Evolutionary conservation across 208 protist species (phyloP).

Genomic region (Trypanosoma boissoni): DNA sequence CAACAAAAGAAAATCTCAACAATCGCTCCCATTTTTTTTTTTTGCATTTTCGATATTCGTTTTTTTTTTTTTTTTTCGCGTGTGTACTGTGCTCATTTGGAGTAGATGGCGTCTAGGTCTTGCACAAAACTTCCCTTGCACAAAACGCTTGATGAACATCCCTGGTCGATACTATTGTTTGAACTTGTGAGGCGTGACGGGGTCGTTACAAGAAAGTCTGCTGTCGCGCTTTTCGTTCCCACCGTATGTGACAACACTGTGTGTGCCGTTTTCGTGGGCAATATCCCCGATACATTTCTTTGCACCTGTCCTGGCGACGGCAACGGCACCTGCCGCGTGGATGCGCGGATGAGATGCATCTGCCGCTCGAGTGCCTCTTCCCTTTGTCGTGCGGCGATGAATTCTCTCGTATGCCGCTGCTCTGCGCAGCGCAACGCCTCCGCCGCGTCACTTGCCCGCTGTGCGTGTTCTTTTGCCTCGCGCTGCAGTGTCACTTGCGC

Average conservation of each 20-base stretch:
- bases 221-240: not conserved
- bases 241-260: not conserved
- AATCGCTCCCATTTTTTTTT: not conserved
- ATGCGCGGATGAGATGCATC: too few relatives aligned
- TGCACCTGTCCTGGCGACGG: too few relatives aligned
- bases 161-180: not conserved
- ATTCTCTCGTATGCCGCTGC: not conserved
- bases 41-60: not conserved
- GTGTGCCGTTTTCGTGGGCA: not conserved
- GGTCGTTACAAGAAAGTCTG: not conserved
- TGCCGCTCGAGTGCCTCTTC: constrained; percentile 7
- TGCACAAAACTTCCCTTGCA: constrained; percentile 11
- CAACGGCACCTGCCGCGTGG: too few relatives aligned
- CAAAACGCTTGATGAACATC: not conserved
- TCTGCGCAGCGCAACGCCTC: not conserved
- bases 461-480: constrained; percentile 1
- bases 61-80: not conserved
- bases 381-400: constrained; percentile 7
- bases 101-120: constrained; percentile 2
- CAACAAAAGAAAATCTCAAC: not conserved
- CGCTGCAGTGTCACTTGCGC: constrained; percentile 3
- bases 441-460: not conserved
- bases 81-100: not conserved
- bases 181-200: not conserved
- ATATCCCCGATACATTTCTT: too few relatives aligned